A percentile compares a stretch with the other conserved stretches of the same genome.
These are phyloP conservation scores for Cardamine chenopodiifolia DNA, from an alignment of 345 rosid species.

Conservation along the genomic window DNA sequence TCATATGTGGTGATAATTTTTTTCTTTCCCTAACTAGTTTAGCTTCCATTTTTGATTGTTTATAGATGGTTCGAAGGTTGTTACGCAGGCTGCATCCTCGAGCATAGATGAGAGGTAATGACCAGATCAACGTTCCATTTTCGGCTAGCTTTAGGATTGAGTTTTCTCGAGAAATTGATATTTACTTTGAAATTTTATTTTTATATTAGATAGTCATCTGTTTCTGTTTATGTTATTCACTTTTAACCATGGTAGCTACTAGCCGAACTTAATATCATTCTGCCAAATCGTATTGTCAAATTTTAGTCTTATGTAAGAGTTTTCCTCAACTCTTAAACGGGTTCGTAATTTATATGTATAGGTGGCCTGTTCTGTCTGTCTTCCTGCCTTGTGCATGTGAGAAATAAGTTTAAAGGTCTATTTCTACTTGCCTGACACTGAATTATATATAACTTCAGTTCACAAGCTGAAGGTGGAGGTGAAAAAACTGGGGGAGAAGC, in stretches of 20 bases:
- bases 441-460: constrained; percentile 50
- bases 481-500: constrained; percentile 49
- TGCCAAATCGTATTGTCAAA: background rate
- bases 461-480: constrained; percentile 60
- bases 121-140: constrained; percentile 26
- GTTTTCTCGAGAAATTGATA: constrained; percentile 7
- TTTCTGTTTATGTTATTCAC: constrained; percentile 5
- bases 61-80: constrained; percentile 68
- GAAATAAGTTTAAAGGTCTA: constrained; percentile 16
- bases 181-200: background rate
- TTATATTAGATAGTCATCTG: constrained; percentile 2
- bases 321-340: background rate
- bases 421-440: constrained; percentile 14
- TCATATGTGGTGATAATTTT: background rate
- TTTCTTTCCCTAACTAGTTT: constrained; percentile 19
- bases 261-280: constrained; percentile 12
- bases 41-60: constrained; percentile 17
- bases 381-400: constrained; percentile 22
- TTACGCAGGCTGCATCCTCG: constrained; percentile 48
- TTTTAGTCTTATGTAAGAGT: constrained; percentile 14
- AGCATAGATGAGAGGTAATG: constrained; percentile 68
- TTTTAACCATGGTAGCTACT: constrained; percentile 11
- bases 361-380: background rate
- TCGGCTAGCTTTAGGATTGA: constrained; percentile 9
- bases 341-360: constrained; percentile 11